Evolutionary conservation across 2,329 filamentous ascomycete species (phyloP).

Genomic region (Furcasterigmium sp.): DNA sequence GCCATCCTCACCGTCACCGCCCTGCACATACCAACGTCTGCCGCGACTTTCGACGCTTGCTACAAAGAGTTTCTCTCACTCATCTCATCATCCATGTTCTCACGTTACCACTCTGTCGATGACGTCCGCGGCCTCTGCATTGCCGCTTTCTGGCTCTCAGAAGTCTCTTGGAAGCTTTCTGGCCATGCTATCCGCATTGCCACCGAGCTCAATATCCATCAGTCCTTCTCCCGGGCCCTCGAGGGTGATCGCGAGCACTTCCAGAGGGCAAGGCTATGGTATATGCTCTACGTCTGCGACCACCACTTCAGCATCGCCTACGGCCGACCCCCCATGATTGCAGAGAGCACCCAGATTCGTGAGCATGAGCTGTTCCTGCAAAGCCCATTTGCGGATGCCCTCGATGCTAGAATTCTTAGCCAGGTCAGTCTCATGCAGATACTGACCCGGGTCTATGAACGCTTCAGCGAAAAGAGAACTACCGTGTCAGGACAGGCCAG

Average conservation of each 20-base stretch:
- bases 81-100: conserved; percentile 52
- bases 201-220: conserved; percentile 49
- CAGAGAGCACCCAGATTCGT: conserved; percentile 12
- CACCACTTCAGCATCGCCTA: conserved; percentile 26
- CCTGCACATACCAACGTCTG: conserved; percentile 50
- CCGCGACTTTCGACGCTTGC: conserved; percentile 45
- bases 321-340: conserved; percentile 22
- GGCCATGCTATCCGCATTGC: conserved; percentile 54
- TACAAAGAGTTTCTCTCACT: conserved; percentile 53
- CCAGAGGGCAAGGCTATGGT: conserved; percentile 54
- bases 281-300: conserved; percentile 30
- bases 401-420: conserved; percentile 14
- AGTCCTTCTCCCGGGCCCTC: conserved; percentile 43
- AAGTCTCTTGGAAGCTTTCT: conserved; percentile 56
- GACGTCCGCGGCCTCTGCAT: conserved; percentile 56
- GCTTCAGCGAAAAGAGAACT: conserved; percentile 9
- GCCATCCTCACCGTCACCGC: conserved; percentile 55
- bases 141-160: conserved; percentile 58
- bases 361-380: conserved; percentile 20
- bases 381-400: conserved; percentile 13
- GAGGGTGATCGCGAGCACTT: conserved; percentile 42
- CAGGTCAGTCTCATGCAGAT: conserved; percentile 15
- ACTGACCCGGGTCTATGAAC: conserved; percentile 14
- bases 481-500: conserved; percentile 2
- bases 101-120: conserved; percentile 51